Percentiles rank a stretch among this genome's conserved stretches.
phyloP scores from a whole-genome alignment of 352 stramenopile genomes.

The Pythium phragmitis region DNA sequence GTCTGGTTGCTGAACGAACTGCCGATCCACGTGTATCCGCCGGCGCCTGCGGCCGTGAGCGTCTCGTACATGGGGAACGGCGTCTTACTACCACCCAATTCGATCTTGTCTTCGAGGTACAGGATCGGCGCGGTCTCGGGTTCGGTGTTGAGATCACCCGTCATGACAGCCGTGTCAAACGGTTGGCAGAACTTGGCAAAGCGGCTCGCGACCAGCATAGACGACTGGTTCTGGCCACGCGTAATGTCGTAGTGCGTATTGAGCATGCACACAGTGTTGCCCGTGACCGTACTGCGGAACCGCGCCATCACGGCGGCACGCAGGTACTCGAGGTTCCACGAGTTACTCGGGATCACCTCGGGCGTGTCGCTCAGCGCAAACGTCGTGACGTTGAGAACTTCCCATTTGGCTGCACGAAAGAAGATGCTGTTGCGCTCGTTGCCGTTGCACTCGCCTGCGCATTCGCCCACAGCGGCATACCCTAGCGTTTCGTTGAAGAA shows the following conservation, averaged over 20 bases:
- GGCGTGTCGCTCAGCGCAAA: constrained; percentile 74
- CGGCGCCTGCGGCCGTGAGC: constrained; percentile 38
- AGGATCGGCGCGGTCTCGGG: constrained; percentile 35
- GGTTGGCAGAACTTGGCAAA: constrained; percentile 48
- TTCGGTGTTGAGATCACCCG: constrained; percentile 65
- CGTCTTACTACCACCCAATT: constrained; percentile 31
- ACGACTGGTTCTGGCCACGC: constrained; percentile 66
- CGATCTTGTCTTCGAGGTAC: constrained; percentile 37
- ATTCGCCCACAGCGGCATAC: constrained; percentile 55
- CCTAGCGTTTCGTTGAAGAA: constrained; percentile 46
- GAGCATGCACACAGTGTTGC: constrained; percentile 63
- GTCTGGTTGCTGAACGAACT: constrained; percentile 39
- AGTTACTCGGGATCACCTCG: constrained; percentile 41
- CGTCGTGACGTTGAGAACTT: constrained; percentile 40
- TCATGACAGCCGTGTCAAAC: constrained; percentile 47
- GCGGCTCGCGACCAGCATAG: constrained; percentile 58
- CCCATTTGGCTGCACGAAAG: constrained; percentile 43
- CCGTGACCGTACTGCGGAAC: constrained; percentile 59
- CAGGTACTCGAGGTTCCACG: constrained; percentile 73
- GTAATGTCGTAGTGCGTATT: constrained; percentile 88
- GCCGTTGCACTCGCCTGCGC: constrained; percentile 47
- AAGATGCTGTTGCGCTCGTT: constrained; percentile 78
- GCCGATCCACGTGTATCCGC: constrained; percentile 62
- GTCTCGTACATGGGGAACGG: constrained; percentile 66
- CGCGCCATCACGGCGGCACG: constrained; percentile 67